Evolutionary conservation across 176 grass and related monocot genomes (phyloP), one percentile per base, ranked within the genome.

Genomic region (Bonia amplexicaulis): DNA sequence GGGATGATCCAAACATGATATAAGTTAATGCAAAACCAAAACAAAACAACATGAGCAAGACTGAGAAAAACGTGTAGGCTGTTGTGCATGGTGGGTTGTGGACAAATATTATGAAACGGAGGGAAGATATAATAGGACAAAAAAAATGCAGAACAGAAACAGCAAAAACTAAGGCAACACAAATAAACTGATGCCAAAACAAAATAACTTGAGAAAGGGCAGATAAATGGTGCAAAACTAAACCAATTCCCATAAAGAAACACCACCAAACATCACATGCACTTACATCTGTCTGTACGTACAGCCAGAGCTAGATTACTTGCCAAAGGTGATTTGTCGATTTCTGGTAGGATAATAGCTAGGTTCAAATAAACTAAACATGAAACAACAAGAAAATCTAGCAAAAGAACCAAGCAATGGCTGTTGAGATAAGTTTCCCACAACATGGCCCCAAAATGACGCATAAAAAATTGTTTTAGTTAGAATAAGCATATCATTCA

Each of bases 351-450:
- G 40, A 71, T 59, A 33, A 55, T 42, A 20, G 10, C 67, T 41
- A 71, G n/a, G 48, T 82, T 82, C 79, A 71, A 59, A 58, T 55
- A 71, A 82, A 71, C 13, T 82, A 57, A 71, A 59, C 39, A 69
- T 82, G 23, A 17, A 82, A 27, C 7, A 58, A n/a, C 9, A 71
- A n/a, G 7, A 39, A 66, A 58, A 29, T 55, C 35, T 70, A 71
- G 16, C 9, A 71, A 58, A 82, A 54, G 15, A 82, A 82, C 49
- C 6, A 12, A 22, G 12, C 37, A 81, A 27, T 29, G 35, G 79
- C 48, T 35, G 48, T 41, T 42, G 33, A 70, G n/a, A 59, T 57
- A 71, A 44, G 15, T 12, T 5, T 37, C 5, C n/a, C n/a, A 8
- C 48, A 42, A 58, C 69, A 27, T 71, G 49, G 35, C 52, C 67